These are phyloP conservation scores for Turritis glabra DNA, from an alignment of 345 rosid species.

Conservation along the genomic window DNA sequence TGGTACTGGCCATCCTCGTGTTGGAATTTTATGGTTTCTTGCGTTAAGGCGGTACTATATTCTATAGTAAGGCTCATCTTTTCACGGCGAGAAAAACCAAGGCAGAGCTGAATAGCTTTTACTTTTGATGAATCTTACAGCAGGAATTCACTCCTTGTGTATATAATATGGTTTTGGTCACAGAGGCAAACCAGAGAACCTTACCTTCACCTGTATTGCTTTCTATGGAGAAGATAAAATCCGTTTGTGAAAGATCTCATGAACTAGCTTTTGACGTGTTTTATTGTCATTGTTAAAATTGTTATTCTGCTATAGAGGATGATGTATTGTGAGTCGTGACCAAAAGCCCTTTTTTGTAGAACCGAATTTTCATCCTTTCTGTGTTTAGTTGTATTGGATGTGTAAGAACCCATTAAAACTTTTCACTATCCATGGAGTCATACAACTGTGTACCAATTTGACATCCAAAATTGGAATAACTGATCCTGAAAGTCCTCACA, in stretches of 20 bases:
- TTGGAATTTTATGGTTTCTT: conserved; percentile 79
- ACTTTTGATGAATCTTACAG: conserved; percentile 14
- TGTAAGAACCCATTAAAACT: not conserved
- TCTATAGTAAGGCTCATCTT: conserved; percentile 54
- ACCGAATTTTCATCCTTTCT: not conserved
- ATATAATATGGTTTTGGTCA: conserved; percentile 26
- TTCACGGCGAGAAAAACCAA: conserved; percentile 58
- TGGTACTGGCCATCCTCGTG: conserved; percentile 99
- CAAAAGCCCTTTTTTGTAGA: not conserved
- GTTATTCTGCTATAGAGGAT: conserved; percentile 30
- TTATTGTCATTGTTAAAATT: conserved; percentile 23
- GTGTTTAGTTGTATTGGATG: not conserved
- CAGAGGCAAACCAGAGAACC: conserved; percentile 10
- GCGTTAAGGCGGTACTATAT: conserved; percentile 60
- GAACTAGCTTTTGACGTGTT: conserved; percentile 18
- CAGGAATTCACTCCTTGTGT: conserved; percentile 26
- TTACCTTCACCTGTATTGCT: conserved; percentile 11
- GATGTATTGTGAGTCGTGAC: conserved; percentile 1
- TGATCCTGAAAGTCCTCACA: not conserved
- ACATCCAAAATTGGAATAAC: not conserved
- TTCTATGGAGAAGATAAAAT: not conserved
- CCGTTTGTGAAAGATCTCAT: conserved; percentile 7
- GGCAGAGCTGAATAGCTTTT: conserved; percentile 30
- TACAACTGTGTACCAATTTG: not conserved
- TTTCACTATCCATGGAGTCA: not conserved